Conservation (phyloP, 805 yeast genomes). For the Torulaspora maleeae region DNA sequence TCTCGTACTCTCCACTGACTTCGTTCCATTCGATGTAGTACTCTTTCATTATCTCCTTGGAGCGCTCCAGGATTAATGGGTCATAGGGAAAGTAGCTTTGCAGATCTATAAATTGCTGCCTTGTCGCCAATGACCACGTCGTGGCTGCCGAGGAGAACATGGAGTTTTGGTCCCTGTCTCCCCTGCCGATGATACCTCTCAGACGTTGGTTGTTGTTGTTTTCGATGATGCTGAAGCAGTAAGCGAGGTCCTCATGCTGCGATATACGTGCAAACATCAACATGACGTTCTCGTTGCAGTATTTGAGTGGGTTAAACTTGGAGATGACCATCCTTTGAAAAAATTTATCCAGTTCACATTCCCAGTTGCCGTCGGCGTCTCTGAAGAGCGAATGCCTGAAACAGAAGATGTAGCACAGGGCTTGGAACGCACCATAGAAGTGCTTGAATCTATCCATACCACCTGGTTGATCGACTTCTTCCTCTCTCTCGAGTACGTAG, state of each 20-base stretch:
- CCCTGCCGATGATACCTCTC: slow-evolving; percentile 41
- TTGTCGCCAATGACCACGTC: slow-evolving; percentile 46
- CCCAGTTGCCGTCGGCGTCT: slow-evolving; percentile 54
- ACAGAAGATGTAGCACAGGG: slow-evolving; percentile 85
- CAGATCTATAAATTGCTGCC: slow-evolving; percentile 79
- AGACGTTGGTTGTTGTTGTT: slow-evolving; percentile 60
- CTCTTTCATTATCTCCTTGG: slow-evolving; percentile 50
- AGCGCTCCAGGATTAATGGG: slow-evolving; percentile 69
- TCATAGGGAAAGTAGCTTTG: slow-evolving; percentile 97
- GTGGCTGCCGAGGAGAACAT: slow-evolving; percentile 23
- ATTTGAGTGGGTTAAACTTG: slow-evolving; percentile 88
- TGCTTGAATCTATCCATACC: slow-evolving; percentile 91
- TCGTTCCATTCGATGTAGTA: slow-evolving; percentile 81
- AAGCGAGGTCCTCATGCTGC: slow-evolving; percentile 82
- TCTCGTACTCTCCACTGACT: slow-evolving; percentile 55
- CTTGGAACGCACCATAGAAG: slow-evolving; percentile 88
- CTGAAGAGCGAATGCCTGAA: slow-evolving; percentile 68
- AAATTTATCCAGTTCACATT: slow-evolving; percentile 73
- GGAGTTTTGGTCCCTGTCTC: slow-evolving; percentile 16
- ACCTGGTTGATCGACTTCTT: slow-evolving; percentile 59
- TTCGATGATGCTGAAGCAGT: slow-evolving; percentile 89
- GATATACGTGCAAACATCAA: slow-evolving; percentile 90
- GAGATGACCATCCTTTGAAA: slow-evolving; percentile 82
- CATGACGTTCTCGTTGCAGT: slow-evolving; percentile 90
- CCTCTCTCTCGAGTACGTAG: slow-evolving; percentile 78